Conservation (phyloP, 2,329 filamentous ascomycete genomes). For the Calonectria ilicicola region DNA sequence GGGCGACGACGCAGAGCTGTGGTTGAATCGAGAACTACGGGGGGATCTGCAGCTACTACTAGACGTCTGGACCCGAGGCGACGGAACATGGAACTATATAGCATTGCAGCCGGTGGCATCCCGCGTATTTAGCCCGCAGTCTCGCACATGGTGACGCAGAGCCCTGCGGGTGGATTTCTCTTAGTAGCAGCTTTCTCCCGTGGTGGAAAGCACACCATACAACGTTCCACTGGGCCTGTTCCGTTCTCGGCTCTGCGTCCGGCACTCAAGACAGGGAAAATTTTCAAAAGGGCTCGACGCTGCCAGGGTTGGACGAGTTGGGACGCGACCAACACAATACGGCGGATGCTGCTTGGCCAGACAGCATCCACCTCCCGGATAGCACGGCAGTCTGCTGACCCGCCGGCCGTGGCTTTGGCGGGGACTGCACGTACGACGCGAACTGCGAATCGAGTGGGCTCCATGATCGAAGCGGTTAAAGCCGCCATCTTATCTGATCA, state of each 20-base stretch:
- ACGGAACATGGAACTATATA: neutral
- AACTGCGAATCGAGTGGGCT: neutral
- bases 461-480: neutral
- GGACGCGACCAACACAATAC: neutral
- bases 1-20: neutral
- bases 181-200: neutral
- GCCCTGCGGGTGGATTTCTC: neutral
- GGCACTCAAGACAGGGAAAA: neutral
- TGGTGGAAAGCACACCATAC: neutral
- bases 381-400: conserved; percentile 8
- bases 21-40: neutral
- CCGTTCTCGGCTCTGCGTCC: neutral
- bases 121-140: neutral
- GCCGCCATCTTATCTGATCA: conserved; percentile 21
- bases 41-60: neutral
- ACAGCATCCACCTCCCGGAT: conserved; percentile 4
- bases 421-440: conserved; percentile 1
- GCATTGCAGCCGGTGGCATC: neutral
- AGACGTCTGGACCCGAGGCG: neutral
- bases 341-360: neutral
- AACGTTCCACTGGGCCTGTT: neutral
- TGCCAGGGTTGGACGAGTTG: neutral
- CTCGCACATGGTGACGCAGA: neutral
- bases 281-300: neutral
- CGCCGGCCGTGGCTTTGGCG: neutral